Evolutionary conservation across 352 stramenopile species (phyloP), one percentile per base, ranked within the genome.

Genomic region (Globisporangium cystogenes): DNA sequence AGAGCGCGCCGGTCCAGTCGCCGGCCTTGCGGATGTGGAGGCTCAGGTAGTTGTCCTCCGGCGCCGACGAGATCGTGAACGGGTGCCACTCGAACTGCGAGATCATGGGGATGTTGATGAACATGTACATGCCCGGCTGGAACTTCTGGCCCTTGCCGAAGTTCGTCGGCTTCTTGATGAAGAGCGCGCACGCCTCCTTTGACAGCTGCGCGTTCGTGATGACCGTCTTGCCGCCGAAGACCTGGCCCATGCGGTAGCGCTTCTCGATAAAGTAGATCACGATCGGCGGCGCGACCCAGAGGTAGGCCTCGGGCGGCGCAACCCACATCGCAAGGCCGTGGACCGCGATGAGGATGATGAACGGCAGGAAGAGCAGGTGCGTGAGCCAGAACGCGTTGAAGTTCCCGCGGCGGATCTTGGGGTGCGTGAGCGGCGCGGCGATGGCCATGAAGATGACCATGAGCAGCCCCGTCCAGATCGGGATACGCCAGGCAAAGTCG

Each of bases 51-150:
- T 70, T 59, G 54, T 95, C 81, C 48, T 85, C 63, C 0, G 86
- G 86, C 0, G 86, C 85, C 15, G 82, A 95, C 27, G 86, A 95
- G 52, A 97, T 87, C 12, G 84, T 96, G 68, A 97, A 97, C 44
- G 90, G 88, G 51, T 97, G 90, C 87, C 87, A 96, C 69, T 97
- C 79, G 31, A 77, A 76, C 40, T 72, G 59, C 8, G 82, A 90
- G 57, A 96, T 74, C 18, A 69, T 46, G 1, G 86, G 84, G 15
- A 96, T 67, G 46, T 95, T 89, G 18, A 96, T 44, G 53, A 84
- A 95, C 31, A 87, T 71, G 59, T 96, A 96, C 79, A 90, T 87
- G 4, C 79, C 76, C 4, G 79, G 74, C 39, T 74, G 55, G 59
- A 82, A 87, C 6, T 75, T 59, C 37, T 76, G 70, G 7, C 58